These are phyloP conservation scores for Boletus vermiculosoides DNA, from an alignment of 768 basidiomycete genomes.

Conservation along the genomic window DNA sequence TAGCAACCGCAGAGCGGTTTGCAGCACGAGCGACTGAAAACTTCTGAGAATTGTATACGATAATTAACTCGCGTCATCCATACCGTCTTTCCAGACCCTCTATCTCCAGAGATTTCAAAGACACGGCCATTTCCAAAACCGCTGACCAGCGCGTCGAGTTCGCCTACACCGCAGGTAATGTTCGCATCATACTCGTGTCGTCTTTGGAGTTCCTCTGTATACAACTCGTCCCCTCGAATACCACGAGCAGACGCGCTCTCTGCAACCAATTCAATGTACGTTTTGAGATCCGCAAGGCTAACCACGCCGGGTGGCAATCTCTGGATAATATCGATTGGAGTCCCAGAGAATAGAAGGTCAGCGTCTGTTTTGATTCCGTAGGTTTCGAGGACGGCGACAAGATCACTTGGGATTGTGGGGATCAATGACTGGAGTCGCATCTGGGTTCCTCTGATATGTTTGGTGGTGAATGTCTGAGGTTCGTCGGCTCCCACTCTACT, in stretches of 20 bases:
- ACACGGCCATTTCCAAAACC: slow-evolving; percentile 52
- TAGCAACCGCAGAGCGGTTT: slow-evolving; percentile 57
- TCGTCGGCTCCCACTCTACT: background rate
- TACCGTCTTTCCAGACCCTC: slow-evolving; percentile 69
- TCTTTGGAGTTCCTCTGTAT: slow-evolving; percentile 17
- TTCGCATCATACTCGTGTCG: slow-evolving; percentile 8
- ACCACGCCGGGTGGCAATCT: slow-evolving; percentile 50
- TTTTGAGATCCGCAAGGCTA: slow-evolving; percentile 47
- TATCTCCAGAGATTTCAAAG: slow-evolving; percentile 68
- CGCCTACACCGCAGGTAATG: slow-evolving; percentile 39
- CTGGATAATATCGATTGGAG: slow-evolving; percentile 49
- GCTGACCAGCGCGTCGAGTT: slow-evolving; percentile 52
- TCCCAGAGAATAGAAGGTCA: slow-evolving; percentile 54
- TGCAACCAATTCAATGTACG: slow-evolving; percentile 39
- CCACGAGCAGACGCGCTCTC: slow-evolving; percentile 46
- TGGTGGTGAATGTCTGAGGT: background rate
- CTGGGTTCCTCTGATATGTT: background rate
- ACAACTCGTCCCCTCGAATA: slow-evolving; percentile 30
- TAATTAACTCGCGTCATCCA: slow-evolving; percentile 18
- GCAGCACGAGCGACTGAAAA: slow-evolving; percentile 57
- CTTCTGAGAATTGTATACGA: background rate
- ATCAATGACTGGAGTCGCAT: slow-evolving; percentile 32
- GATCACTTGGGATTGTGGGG: slow-evolving; percentile 38
- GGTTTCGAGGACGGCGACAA: slow-evolving; percentile 47
- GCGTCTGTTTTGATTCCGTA: slow-evolving; percentile 54